Conservation (phyloP, 768 basidiomycete genomes). For the Mycena floridula region DNA sequence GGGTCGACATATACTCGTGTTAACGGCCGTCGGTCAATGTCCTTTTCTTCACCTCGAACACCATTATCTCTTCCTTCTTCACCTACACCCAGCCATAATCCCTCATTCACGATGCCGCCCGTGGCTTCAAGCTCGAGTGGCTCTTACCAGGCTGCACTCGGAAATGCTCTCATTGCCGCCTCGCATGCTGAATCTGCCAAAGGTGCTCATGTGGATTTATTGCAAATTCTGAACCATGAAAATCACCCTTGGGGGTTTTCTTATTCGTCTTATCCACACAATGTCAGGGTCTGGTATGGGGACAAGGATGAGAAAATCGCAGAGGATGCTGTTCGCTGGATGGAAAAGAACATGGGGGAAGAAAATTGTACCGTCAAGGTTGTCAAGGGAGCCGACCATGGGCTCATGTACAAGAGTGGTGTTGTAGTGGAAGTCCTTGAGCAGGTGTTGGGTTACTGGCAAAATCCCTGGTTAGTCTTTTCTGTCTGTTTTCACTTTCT, state of each 20-base stretch:
- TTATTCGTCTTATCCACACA: conserved; percentile 72
- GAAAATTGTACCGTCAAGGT: conserved; percentile 75
- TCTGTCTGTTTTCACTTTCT: too few species aligned
- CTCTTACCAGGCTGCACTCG: conserved; percentile 66
- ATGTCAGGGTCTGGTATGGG: conserved; percentile 87
- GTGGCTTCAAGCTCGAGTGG: conserved; percentile 21
- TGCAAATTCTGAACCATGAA: conserved; percentile 89
- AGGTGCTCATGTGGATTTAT: conserved; percentile 85
- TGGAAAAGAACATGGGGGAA: conserved; percentile 78
- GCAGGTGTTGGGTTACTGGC: conserved; percentile 54
- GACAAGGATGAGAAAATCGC: conserved; percentile 92
- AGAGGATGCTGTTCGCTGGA: conserved; percentile 87
- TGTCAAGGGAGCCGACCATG: conserved; percentile 85
- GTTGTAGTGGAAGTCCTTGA: conserved; percentile 86
- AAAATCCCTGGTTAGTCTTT: conserved; percentile 22
- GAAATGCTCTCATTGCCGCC: conserved; percentile 86
- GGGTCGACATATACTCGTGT: conserved; percentile 35
- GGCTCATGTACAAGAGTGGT: conserved; percentile 85
- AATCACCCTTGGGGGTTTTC: conserved; percentile 88
- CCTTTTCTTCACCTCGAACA: conserved; percentile 50
- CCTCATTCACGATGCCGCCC: conserved; percentile 23
- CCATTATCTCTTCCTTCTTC: conserved; percentile 41
- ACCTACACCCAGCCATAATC: conserved; percentile 37
- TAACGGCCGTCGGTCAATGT: conserved; percentile 65
- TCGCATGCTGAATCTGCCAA: conserved; percentile 92